Evolutionary conservation across 768 basidiomycete species (phyloP), one percentile per base, ranked within the genome.

Genomic region (Kockovaella imperatae): DNA sequence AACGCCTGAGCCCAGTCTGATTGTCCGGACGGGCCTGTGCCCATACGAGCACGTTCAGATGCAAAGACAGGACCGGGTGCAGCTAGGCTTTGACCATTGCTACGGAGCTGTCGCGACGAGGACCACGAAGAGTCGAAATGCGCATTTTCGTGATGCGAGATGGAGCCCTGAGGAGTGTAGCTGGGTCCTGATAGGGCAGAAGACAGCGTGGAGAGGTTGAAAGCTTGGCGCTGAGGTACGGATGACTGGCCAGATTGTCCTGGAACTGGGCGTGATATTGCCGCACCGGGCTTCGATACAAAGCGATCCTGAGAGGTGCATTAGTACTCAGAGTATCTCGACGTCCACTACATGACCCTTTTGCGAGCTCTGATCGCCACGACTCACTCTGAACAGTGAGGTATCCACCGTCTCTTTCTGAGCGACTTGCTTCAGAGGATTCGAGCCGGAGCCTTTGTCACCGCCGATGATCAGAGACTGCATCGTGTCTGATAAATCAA

Each of bases 381-480:
- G 15, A 71, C 77, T 50, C 58, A 86, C 88, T 75, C 86, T 82
- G 62, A 91, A 88, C 24, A 93, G 69, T 69, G 86, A 89, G 47
- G 84, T 80, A 73, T 95, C 90, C 1, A 80, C 82, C 49, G 89
- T 87, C 7, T 87, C 80, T 62, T 93, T 85, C 68, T 95, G 93
- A 44, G 90, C 76, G 21, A 96, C 83, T 59, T 87, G 84, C 2
- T 86, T 81, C 21, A 97, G 75, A 2, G 91, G 90, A 67, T 95
- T 96, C 41, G 83, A 77, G 1, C 82, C 75, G 17, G 82, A 78
- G 11, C 83, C 84, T 71, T 90, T 95, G 73, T 96, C 93, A 35
- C 88, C 79, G 49, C 88, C 90, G 23, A 60, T 60, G 43, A 73
- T 60, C 34, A 73, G 59, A 10, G 68, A 66, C 50, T 69, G 62